These are phyloP conservation scores for Ettlia oleoabundans DNA, from an alignment of 139 green algal species.

Conservation along the genomic window DNA sequence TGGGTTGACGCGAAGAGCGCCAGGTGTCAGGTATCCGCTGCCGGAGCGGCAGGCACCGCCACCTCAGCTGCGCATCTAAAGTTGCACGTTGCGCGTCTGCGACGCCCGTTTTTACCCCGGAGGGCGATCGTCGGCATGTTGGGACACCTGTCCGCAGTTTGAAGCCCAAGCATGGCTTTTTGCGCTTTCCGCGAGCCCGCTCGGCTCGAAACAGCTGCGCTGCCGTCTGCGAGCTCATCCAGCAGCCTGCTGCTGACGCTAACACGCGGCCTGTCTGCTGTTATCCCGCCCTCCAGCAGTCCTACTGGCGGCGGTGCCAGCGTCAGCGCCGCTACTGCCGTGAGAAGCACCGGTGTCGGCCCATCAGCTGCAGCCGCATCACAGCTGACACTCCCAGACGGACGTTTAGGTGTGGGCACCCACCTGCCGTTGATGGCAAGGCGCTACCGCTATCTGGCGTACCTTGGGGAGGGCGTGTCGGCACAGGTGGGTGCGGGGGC, in stretches of 20 bases:
- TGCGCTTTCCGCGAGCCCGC: neutral
- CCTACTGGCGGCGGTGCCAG: no score
- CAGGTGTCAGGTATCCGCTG: no score
- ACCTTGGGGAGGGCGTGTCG: conserved; percentile 49
- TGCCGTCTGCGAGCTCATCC: neutral
- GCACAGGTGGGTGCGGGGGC: conserved; percentile 66
- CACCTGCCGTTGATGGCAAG: conserved; percentile 53
- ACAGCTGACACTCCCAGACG: conserved; percentile 47
- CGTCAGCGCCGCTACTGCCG: no score
- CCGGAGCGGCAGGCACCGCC: no score
- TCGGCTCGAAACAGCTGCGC: neutral
- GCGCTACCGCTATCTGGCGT: conserved; percentile 56
- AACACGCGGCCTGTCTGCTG: neutral
- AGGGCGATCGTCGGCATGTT: no score
- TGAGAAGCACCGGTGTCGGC: no score
- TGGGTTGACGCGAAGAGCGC: no score
- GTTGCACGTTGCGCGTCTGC: no score
- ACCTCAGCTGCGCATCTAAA: no score
- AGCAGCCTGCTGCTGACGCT: conserved; percentile 10
- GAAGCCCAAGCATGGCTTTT: neutral
- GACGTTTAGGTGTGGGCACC: conserved; percentile 45
- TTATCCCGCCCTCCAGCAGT: no score
- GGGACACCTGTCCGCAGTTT: no score
- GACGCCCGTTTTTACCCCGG: no score
- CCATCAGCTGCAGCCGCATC: neutral